These are phyloP conservation scores for Talaromyces piceae DNA, from an alignment of 2,329 filamentous ascomycete genomes.

Conservation along the genomic window DNA sequence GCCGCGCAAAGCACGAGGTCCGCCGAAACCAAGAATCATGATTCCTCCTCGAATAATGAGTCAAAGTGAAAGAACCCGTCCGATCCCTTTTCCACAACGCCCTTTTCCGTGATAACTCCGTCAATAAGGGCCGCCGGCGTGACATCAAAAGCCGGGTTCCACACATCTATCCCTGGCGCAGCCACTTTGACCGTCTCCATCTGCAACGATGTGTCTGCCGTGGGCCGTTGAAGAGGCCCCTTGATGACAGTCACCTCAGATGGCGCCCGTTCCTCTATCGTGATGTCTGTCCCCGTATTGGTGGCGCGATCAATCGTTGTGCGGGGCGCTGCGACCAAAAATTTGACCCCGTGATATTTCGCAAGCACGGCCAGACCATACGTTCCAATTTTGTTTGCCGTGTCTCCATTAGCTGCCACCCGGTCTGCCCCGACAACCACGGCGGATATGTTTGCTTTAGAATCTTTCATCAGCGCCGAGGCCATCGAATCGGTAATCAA, in stretches of 20 bases:
- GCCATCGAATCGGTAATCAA: conserved; percentile 97
- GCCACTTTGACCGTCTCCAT: conserved; percentile 70
- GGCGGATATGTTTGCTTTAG: conserved; percentile 63
- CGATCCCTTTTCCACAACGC: conserved; percentile 69
- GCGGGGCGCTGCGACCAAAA: conserved; percentile 87
- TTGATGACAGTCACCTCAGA: conserved; percentile 80
- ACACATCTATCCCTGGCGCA: conserved; percentile 68
- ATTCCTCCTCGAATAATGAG: conserved; percentile 19
- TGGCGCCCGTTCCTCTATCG: conserved; percentile 78
- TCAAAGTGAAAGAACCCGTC: conserved; percentile 61
- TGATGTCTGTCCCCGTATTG: conserved; percentile 67
- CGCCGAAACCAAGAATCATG: conserved; percentile 11
- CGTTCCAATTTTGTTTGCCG: conserved; percentile 97
- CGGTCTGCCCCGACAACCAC: conserved; percentile 93
- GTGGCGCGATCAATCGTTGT: conserved; percentile 89
- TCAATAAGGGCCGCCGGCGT: conserved; percentile 86
- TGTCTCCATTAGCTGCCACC: conserved; percentile 93
- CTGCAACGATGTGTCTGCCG: conserved; percentile 38
- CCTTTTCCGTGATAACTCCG: conserved; percentile 86
- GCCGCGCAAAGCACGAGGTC: conserved; percentile 9
- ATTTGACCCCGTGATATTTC: conserved; percentile 79
- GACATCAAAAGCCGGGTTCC: conserved; percentile 97
- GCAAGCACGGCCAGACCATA: conserved; percentile 90
- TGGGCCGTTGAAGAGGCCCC: conserved; percentile 61
- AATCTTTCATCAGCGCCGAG: conserved; percentile 62